Evolutionary conservation across 2,329 filamentous ascomycete genomes (phyloP), one percentile per base, ranked within the genome.

Genomic region (Aspergillus thermomutatus): DNA sequence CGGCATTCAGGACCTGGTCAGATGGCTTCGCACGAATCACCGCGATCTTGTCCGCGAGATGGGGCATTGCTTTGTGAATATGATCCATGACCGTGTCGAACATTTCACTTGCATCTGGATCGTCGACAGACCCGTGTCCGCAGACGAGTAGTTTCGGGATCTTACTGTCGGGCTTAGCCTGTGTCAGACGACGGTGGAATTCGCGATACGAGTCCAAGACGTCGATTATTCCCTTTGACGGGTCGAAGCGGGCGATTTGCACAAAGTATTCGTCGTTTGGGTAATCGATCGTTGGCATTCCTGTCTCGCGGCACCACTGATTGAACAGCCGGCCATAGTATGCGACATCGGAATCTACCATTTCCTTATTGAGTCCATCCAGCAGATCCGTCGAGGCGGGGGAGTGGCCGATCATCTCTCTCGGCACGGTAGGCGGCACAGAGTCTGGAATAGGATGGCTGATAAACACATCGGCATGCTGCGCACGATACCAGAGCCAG

Each of bases 301-400:
- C 77, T 72, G 83, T 86, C 84, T 69, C 82, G 74, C 72, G 87
- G 79, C 49, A 82, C 72, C 65, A 82, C 75, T 72, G 85, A 87
- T 69, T 88, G 74, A 92, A 91, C n/a, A 87, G 79, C 62, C 90
- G 84, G 52, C 88, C 82, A 64, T 93, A 93, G 74, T 89, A 91
- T 11, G 84, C 83, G 6, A 81, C 79, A 66, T 91, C 88, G 84
- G 87, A 91, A 51, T 82, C 79, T 57, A 82, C 83, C 71, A 93
- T 80, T 23, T 79, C 74, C 73, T 94, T 94, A 78, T 92, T 94
- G 62, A 93, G 73, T 7, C 90, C 90, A 69, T 94, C 90, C 3
- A 92, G 79, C 87, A 90, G 93, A 72, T 94, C 90, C 0, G 90
- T 93, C 0, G 89, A 89, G 9, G 90, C 90, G 2, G 90, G 90